A percentile compares a stretch with the other conserved stretches of the same genome.
phyloP scores from a whole-genome alignment of 1,139 yeast genomes.

The Pichia sp. region DNA sequence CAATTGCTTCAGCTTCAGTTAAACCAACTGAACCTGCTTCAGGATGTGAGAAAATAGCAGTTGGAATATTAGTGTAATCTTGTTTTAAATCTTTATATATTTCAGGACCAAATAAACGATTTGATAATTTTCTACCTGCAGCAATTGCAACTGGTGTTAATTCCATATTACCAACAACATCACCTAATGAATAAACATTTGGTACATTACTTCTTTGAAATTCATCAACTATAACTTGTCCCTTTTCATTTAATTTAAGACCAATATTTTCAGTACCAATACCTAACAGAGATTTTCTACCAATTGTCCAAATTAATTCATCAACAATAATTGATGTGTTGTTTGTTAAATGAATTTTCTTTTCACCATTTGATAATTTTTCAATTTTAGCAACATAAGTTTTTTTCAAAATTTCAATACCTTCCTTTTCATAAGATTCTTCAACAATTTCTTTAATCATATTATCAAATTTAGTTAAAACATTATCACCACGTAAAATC shows the following conservation, averaged over 20 bases:
- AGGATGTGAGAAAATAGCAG: slow-evolving; percentile 93
- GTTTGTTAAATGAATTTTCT: slow-evolving; percentile 52
- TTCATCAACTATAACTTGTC: slow-evolving; percentile 72
- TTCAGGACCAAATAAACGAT: slow-evolving; percentile 82
- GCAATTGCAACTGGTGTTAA: slow-evolving; percentile 98
- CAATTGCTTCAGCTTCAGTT: slow-evolving; percentile 68
- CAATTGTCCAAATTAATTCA: slow-evolving; percentile 85
- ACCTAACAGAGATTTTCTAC: slow-evolving; percentile 72
- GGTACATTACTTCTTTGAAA: slow-evolving; percentile 74
- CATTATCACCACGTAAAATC: slow-evolving; percentile 85
- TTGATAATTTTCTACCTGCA: slow-evolving; percentile 90
- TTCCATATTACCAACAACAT: slow-evolving; percentile 85
- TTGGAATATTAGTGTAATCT: slow-evolving; percentile 81
- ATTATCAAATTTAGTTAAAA: slow-evolving; percentile 81
- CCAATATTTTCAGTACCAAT: slow-evolving; percentile 75
- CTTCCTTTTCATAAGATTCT: slow-evolving; percentile 70
- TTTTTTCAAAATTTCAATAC: slow-evolving; percentile 70
- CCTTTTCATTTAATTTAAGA: slow-evolving; percentile 51
- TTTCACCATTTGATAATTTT: slow-evolving; percentile 51
- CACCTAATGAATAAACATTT: slow-evolving; percentile 83
- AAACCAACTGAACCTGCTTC: slow-evolving; percentile 94
- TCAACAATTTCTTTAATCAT: slow-evolving; percentile 75
- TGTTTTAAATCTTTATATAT: slow-evolving; percentile 63
- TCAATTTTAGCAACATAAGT: slow-evolving; percentile 57
- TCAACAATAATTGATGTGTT: slow-evolving; percentile 64